Base-by-base conservation (phyloP, 805 yeast genomes). In the Grigorovia jiainica region DNA sequence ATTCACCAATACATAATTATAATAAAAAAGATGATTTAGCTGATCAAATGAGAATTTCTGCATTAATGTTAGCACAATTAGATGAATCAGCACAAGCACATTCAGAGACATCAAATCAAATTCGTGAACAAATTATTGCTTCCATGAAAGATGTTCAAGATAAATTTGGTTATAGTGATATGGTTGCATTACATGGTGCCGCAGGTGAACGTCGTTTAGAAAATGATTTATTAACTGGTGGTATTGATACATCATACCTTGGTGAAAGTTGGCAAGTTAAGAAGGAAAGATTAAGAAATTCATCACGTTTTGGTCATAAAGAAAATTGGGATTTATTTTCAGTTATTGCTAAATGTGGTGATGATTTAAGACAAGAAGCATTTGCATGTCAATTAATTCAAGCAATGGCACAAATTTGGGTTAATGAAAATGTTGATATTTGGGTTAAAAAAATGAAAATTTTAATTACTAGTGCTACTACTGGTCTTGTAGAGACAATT, bases 381-480 rank as follows among this genome's bases (percentile, higher is more conserved):
- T 87, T 92, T 69, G 98, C 98, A 0, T 87, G 96, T 48, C 98
- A 92, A 60, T 61, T 92, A 35, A 90, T 92, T 40, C 82, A 83
- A 46, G 82, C 95, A 19, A 85, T 90, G 65, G 79, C 95, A 1
- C 77, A 77, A 39, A 78, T 87, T 35, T 92, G 97, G 97, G 74
- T 75, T 38, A 73, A 69, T 24, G 75, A 76, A 19, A 70, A 71
- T 2, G 78, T 84, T 7, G 79, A 73, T 21, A 86, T 80, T 4
- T 92, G 98, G 97, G 92, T 89, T 3, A 90, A 89, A 52, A 72
- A 80, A 49, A 90, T 92, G 97, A 79, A 86, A 52, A 92, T 92
- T 43, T 68, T 92, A 46, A 81, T 90, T 34, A 92, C 98, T 0
- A 83, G 95, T 52, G 83, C 94, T 2, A 81, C 79, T 41, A 76